phyloP scores from a whole-genome alignment of 1,284 basidiomycete genomes.

The Rugiboletus extremiorientalis region DNA sequence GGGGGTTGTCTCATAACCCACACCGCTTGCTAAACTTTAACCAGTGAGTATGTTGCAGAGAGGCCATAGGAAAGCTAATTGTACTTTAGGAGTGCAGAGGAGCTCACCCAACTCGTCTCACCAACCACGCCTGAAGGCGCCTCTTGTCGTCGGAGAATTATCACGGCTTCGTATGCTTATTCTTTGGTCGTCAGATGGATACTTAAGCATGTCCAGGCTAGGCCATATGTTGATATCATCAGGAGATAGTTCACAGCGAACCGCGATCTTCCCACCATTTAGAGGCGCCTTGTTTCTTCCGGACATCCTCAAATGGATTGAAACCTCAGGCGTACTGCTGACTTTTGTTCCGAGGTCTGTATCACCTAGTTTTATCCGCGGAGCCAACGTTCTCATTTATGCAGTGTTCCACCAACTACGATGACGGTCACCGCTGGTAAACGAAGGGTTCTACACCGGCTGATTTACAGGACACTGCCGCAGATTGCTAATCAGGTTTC shows the following conservation, averaged over 20 bases:
- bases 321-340: slow-evolving; percentile 33
- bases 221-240: slow-evolving; percentile 59
- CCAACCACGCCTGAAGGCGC: neutral
- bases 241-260: slow-evolving; percentile 30
- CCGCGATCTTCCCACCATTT: slow-evolving; percentile 52
- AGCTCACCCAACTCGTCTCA: slow-evolving; percentile 16
- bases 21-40: slow-evolving; percentile 35
- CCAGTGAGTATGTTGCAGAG: slow-evolving; percentile 25
- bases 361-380: neutral
- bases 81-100: slow-evolving; percentile 13
- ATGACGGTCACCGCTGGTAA: slow-evolving; percentile 37
- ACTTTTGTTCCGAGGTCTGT: slow-evolving; percentile 58
- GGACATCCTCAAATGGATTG: slow-evolving; percentile 50
- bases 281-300: slow-evolving; percentile 43
- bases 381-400: neutral
- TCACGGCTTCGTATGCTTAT: slow-evolving; percentile 48
- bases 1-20: slow-evolving; percentile 37
- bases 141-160: slow-evolving; percentile 15
- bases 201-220: slow-evolving; percentile 39
- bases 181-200: neutral
- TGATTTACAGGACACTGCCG: slow-evolving; percentile 51
- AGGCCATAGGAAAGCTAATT: slow-evolving; percentile 13
- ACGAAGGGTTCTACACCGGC: slow-evolving; percentile 48
- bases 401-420: slow-evolving; percentile 48
- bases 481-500: slow-evolving; percentile 8